These are phyloP conservation scores for Nicotiana knightiana DNA, from an alignment of 257 asterid species.

Conservation along the genomic window DNA sequence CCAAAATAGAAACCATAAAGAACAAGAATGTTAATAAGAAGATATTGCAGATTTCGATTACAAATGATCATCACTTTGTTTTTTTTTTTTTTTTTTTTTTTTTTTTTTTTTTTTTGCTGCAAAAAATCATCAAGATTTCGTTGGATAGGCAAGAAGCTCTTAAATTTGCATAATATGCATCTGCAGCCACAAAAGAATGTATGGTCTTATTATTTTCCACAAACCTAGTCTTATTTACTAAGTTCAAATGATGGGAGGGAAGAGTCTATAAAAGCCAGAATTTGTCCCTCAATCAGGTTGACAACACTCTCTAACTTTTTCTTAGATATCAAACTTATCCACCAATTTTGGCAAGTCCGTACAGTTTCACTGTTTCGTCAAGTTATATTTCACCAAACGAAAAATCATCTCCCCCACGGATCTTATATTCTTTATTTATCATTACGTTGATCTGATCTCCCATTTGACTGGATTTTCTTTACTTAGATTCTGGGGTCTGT, in stretches of 20 bases:
- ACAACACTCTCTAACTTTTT: background rate
- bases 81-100: too few species aligned
- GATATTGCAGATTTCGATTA: background rate
- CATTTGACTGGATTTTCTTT: too few species aligned
- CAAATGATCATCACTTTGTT: background rate
- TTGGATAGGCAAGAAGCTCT: background rate
- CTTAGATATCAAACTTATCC: background rate
- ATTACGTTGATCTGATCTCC: too few species aligned
- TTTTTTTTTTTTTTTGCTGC: too few species aligned
- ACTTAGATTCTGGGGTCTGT: too few species aligned
- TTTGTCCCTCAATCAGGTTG: too few species aligned
- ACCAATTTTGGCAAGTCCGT: background rate
- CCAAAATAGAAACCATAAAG: constrained; percentile 3
- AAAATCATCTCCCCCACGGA: too few species aligned
- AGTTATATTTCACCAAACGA: too few species aligned
- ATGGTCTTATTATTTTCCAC: background rate
- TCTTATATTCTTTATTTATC: too few species aligned
- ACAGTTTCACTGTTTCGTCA: too few species aligned
- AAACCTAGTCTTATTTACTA: background rate
- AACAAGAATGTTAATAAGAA: background rate
- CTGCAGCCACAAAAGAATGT: background rate
- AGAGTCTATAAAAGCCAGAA: background rate
- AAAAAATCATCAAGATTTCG: background rate
- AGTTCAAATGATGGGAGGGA: background rate
- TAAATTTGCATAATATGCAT: background rate